These are phyloP conservation scores for Meredithiella fracta DNA, from an alignment of 2,329 filamentous ascomycete genomes.

Conservation along the genomic window DNA sequence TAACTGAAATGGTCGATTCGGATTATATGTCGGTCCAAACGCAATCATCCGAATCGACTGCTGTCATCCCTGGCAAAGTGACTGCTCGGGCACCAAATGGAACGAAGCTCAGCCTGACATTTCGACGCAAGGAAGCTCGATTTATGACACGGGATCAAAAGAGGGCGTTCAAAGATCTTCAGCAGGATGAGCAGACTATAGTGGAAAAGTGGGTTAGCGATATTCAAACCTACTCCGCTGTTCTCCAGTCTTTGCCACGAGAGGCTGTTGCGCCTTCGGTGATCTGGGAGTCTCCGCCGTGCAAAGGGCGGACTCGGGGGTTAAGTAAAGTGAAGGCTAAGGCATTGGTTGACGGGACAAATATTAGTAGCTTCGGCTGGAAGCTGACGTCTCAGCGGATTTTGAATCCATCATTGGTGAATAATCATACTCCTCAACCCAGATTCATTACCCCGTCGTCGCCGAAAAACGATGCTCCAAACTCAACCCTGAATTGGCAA, in stretches of 20 bases:
- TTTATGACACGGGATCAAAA: not conserved
- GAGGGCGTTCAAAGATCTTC: not conserved
- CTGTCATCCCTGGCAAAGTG: not conserved
- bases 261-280: not conserved
- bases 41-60: not conserved
- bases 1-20: not conserved
- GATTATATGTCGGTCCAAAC: conserved; percentile 2
- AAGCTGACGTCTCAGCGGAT: too few relatives aligned
- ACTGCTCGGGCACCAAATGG: not conserved
- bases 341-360: too few relatives aligned
- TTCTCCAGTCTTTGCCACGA: not conserved
- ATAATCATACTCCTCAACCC: too few relatives aligned
- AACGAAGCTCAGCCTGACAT: conserved; percentile 6
- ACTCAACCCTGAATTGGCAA: too few relatives aligned
- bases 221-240: not conserved
- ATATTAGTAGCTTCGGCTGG: too few relatives aligned
- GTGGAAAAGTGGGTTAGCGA: too few relatives aligned
- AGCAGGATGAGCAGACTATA: too few relatives aligned
- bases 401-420: too few relatives aligned
- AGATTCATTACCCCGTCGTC: too few relatives aligned
- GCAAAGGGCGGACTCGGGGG: not conserved
- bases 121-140: not conserved
- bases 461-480: too few relatives aligned
- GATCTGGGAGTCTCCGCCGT: not conserved
- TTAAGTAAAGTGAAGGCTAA: too few relatives aligned